phyloP scores from a whole-genome alignment of 1,284 basidiomycete genomes.

The Lignosus rhinocerotis region DNA sequence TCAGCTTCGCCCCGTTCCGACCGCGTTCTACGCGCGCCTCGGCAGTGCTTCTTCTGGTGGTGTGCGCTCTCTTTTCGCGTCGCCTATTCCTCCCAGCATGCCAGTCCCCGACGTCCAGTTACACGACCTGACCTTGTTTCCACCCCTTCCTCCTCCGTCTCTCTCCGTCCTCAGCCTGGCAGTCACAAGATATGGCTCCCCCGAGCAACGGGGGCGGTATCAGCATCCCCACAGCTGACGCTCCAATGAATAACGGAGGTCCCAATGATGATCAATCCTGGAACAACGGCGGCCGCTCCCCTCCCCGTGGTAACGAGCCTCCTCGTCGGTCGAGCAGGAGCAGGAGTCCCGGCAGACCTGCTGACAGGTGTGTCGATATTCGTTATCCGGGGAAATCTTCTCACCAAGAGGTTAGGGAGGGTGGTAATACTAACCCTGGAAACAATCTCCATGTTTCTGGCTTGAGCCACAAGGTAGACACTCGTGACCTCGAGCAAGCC shows the following conservation, averaged over 20 bases:
- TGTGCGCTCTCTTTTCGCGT: slow-evolving; percentile 20
- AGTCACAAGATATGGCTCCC: slow-evolving; percentile 75
- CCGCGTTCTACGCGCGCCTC: slow-evolving; percentile 17
- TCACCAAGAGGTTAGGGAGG: slow-evolving; percentile 28
- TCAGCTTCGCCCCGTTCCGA: slow-evolving; percentile 15
- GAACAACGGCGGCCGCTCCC: slow-evolving; percentile 46
- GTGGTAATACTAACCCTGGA: slow-evolving; percentile 74
- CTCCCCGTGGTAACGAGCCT: slow-evolving; percentile 46
- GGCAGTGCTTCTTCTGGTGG: slow-evolving; percentile 15
- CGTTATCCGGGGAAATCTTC: slow-evolving; percentile 6
- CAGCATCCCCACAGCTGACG: slow-evolving; percentile 65
- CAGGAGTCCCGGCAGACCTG: slow-evolving; percentile 60
- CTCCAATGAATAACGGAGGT: slow-evolving; percentile 43
- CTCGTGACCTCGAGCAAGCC: slow-evolving; percentile 82
- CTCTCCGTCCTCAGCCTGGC: slow-evolving; percentile 59
- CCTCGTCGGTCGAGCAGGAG: slow-evolving; percentile 70
- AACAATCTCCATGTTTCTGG: slow-evolving; percentile 97
- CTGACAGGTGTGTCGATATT: slow-evolving; percentile 48
- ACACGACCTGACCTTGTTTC: slow-evolving; percentile 37
- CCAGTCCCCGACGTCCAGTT: slow-evolving; percentile 30
- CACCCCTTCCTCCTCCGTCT: slow-evolving; percentile 19
- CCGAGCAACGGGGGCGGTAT: slow-evolving; percentile 55
- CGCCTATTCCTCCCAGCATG: slow-evolving; percentile 24
- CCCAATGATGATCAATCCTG: slow-evolving; percentile 44
- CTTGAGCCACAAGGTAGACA: slow-evolving; percentile 78